Base-by-base conservation (phyloP, 768 basidiomycete genomes). In the Rickenella mellea region DNA sequence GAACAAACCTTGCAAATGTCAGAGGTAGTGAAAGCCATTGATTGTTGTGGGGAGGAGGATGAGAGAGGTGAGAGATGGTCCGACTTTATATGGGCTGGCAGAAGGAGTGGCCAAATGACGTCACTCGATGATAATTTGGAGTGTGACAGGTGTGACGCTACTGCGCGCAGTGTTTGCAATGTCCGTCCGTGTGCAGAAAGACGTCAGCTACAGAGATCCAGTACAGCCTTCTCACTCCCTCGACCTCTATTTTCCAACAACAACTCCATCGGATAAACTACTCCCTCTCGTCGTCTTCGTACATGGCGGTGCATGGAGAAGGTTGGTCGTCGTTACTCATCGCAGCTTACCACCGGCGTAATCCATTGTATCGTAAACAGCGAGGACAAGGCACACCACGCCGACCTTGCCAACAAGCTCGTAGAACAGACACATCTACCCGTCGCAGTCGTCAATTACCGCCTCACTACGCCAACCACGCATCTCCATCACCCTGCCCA, bases 291-390 rank as follows among this genome's bases (percentile, higher is more conserved):
- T 88, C 28, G 76, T 76, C 52, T 89, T 87, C 52, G 63, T 89
- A 22, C 88, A 88, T 50, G 88, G 88, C 24, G 88, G 88, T 26
- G 88, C 87, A 19, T 91, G 88, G 88, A 66, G 76, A 52, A 58
- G 76, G 86, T 86, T 55, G 66, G 81, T 55, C 39, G 2, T 43
- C 39, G 46, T 37, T 28, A 25, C 14, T 14, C 8, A 10, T 33
- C 21, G 14, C 14, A 15, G 11, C 22, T 12, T 36, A 8, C 4
- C 31, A 20, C n/a, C 8, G 27, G 30, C 39, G 24, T 42, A 21
- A 26, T 22, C 27, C 15, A 20, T 15, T 30, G 27, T 43, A 46
- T 31, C 46, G n/a, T 21, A 31, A 40, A 17, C 56, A 87, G 84
- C 33, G 85, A 84, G 50, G 84, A 87, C 63, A 90, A 90, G 62